Conservation (phyloP, 2,329 filamentous ascomycete genomes). For the Colletotrichum sidae region DNA sequence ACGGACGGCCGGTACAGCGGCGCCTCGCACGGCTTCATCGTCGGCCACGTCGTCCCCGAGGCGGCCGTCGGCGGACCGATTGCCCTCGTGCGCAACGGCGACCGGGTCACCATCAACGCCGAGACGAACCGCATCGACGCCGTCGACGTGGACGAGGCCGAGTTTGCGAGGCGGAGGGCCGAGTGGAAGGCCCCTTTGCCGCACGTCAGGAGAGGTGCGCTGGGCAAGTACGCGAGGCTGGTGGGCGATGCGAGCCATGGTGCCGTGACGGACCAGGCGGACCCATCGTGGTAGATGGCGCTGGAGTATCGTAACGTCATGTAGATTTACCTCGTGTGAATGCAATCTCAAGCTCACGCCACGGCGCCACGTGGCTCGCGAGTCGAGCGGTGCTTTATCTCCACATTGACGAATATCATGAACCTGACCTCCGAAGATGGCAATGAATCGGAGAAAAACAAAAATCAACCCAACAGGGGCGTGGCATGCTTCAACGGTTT, state of each 20-base stretch:
- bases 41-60: conserved; percentile 93
- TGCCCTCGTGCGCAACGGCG: conserved; percentile 82
- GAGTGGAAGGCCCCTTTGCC: conserved; percentile 78
- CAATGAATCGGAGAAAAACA: too few relatives aligned
- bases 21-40: conserved; percentile 91
- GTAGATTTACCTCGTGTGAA: background rate
- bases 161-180: conserved; percentile 72
- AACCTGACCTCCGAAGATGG: too few relatives aligned
- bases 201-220: conserved; percentile 81
- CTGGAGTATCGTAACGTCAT: too few relatives aligned
- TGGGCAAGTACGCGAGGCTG: conserved; percentile 90
- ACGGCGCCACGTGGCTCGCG: too few relatives aligned
- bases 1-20: conserved; percentile 93
- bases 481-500: too few relatives aligned
- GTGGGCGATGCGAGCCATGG: conserved; percentile 94
- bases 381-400: too few relatives aligned
- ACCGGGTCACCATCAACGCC: conserved; percentile 88
- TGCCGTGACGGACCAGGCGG: conserved; percentile 79
- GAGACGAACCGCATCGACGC: conserved; percentile 79
- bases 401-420: too few relatives aligned
- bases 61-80: conserved; percentile 91
- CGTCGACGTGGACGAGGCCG: conserved; percentile 73
- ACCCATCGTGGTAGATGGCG: conserved; percentile 39
- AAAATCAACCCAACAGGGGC: too few relatives aligned
- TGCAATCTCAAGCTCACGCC: too few relatives aligned